Evolutionary conservation across 139 green algal genomes (phyloP), one percentile per base, ranked within the genome.

Genomic region (Chlorella sp.): DNA sequence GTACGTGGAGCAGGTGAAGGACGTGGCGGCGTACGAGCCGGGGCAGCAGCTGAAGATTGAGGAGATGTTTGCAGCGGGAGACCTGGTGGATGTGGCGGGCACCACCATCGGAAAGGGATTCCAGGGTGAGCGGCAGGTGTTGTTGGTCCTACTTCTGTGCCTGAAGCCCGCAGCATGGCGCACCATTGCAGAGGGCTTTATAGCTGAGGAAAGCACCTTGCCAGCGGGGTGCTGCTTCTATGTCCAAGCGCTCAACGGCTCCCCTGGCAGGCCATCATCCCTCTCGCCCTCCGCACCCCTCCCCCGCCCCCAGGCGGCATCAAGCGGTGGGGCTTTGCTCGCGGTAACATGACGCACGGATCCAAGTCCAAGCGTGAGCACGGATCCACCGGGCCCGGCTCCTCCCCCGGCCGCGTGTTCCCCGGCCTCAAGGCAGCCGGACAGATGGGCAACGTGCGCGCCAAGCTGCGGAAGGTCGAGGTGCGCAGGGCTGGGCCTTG

Each of bases 301-400:
- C 24, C 1, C 71, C 71, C 39, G 30, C 4, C 66, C 36, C 36
- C 94, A 98, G 97, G 97, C 86, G 94, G 94, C 79, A 99, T 99
- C 93, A 99, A 99, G 97, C 91, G 96, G n/a, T 97, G 95, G 92
- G 94, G 95, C 92, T 96, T 98, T 93, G 93, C 96, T n/a, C 95
- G 98, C 37, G 98, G 98, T 86, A 85, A 92, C 85, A 99, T 99
- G 98, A 98, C 97, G 61, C 98, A 99, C 96, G 98, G 98, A 82
- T 99, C 96, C 90, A 99, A 99, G 93, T 97, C 93, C 26, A 96
- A 99, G 94, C 95, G 98, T 90, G 89, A 99, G 94, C 98, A 98
- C 86, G 98, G 98, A 80, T 98, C 97, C 92, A 99, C 97, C 66
- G 98, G 98, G 81, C 85, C 95, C 21, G 95, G 94, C 84, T 97